Base-by-base conservation (phyloP, 495 filamentous ascomycete genomes). In the Trichoderma erinaceum region DNA sequence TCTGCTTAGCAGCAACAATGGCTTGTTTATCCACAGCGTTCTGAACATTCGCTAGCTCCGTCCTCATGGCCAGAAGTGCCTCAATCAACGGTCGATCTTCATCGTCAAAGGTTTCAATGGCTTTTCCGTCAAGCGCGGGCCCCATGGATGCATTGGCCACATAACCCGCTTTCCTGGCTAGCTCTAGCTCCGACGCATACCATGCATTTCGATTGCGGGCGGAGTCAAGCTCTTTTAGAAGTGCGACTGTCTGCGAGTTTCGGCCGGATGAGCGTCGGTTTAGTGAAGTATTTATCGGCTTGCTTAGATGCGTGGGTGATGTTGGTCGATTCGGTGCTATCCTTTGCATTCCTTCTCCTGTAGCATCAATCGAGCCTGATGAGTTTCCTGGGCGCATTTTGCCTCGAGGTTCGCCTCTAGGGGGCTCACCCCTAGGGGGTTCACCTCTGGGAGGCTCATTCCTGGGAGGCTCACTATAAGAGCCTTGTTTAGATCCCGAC, bases 71-170 rank as follows among this genome's bases (percentile, higher is more conserved):
- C 58, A 99, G 82, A 71, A 99, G 87, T 3, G 96, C 95, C 76
- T 99, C 95, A 25, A 99, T 86, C 27, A 99, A 79, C 15, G 93
- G 92, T 67, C 91, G 89, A 68, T 98, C 96, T 52, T 97, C 92
- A 61, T 98, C 93, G 64, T 87, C 86, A 72, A 98, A 90, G 0
- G 86, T 86, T 67, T 97, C 92, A 4, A 86, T 83, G 10, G 84
- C 84, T 64, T 88, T 86, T 68, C 90, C 87, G 68, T 98, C 93
- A 52, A 97, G 80, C 1, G 86, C 82, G 29, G 92, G 89, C 72
- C 83, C 92, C 61, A 87, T 84, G 15, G 90, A 87, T 1, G 88
- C 76, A 71, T 87, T 92, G 16, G 90, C 87, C 11, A 85, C 82
- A 73, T 97, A 98, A 10, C 95, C 95, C 12, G 90, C 87, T 77